Conservation (phyloP, 441 rosid genomes). For the Biscutella auriculata region DNA sequence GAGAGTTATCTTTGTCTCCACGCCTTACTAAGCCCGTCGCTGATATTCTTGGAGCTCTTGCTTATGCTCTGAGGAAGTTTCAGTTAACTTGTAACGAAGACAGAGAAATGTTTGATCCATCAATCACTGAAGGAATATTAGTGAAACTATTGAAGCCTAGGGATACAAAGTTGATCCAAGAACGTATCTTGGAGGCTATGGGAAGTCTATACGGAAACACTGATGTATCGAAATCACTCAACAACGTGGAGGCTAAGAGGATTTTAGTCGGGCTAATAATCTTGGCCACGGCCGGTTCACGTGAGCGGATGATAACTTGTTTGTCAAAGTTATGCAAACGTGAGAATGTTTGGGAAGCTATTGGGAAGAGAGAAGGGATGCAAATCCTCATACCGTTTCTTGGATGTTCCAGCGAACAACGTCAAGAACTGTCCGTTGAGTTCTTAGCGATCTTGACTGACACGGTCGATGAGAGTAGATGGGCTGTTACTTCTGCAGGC, state of each 20-base stretch:
- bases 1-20: constrained; percentile 55
- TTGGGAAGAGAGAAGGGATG: constrained; percentile 72
- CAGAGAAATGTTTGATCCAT: constrained; percentile 41
- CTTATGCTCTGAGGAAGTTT: constrained; percentile 68
- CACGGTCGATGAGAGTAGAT: constrained; percentile 82
- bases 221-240: constrained; percentile 35
- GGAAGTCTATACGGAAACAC: constrained; percentile 66
- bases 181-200: constrained; percentile 87
- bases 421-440: constrained; percentile 64
- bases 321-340: constrained; percentile 47
- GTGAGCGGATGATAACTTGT: constrained; percentile 49
- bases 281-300: constrained; percentile 47
- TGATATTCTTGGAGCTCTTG: constrained; percentile 79
- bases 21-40: constrained; percentile 67
- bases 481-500: constrained; percentile 93
- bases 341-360: constrained; percentile 67
- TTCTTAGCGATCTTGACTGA: constrained; percentile 68
- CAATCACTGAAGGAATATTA: constrained; percentile 49
- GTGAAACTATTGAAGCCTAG: constrained; percentile 56
- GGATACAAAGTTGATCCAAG: constrained; percentile 59
- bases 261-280: constrained; percentile 61
- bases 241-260: constrained; percentile 63
- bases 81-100: constrained; percentile 30
- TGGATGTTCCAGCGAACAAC: constrained; percentile 78
- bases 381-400: constrained; percentile 64